Conservation (phyloP, 306 rosid species). For the Sesbania bispinosa region DNA sequence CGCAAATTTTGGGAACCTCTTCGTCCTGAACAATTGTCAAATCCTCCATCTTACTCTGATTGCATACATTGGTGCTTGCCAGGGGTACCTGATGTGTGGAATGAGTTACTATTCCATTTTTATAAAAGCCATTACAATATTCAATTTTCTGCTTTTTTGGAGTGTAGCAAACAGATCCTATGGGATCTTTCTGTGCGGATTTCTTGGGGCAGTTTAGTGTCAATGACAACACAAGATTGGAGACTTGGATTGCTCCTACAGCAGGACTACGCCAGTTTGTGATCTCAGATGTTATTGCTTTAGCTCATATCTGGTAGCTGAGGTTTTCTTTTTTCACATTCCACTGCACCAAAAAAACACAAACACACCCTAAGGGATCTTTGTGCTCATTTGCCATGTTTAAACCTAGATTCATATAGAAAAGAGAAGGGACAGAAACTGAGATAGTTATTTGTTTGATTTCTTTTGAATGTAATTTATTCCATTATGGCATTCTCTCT, state of each 20-base stretch:
- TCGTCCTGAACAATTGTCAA: conserved; percentile 61
- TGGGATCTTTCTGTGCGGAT: no score
- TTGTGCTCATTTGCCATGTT: conserved; percentile 1
- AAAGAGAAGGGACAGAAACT: background rate
- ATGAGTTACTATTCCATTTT: conserved; percentile 77
- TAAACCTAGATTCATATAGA: background rate
- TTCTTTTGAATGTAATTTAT: conserved; percentile 13
- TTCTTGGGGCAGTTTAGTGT: no score
- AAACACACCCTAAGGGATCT: background rate
- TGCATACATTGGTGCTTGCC: conserved; percentile 99
- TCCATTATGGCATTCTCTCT: no score
- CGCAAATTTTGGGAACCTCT: conserved; percentile 94
- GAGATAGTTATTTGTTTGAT: background rate
- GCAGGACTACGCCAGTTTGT: no score
- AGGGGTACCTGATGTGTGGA: conserved; percentile 95
- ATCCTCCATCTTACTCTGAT: conserved; percentile 86
- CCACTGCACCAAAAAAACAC: no score
- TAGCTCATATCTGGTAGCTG: no score
- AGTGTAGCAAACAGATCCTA: no score
- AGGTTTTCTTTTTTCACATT: no score
- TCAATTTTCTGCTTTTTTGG: conserved; percentile 18
- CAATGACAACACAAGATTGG: no score
- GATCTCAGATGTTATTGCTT: no score
- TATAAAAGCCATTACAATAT: conserved; percentile 22
- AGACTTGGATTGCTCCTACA: no score